Percentiles rank a stretch among this genome's conserved stretches.
Conservation (phyloP, 257 asterid species). For the Lantana camara region DNA sequence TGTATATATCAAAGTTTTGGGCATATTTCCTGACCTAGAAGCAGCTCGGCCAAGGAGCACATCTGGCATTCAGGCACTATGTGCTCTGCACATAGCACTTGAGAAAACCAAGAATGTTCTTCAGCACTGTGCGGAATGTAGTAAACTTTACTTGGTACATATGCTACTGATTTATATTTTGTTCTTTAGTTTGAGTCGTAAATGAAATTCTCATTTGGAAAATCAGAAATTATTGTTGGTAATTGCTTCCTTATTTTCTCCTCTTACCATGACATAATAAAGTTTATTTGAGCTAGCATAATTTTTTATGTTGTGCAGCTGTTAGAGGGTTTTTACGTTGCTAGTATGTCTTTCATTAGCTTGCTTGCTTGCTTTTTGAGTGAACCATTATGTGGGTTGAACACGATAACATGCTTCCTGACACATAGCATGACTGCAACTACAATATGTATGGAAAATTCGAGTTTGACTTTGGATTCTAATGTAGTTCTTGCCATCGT, state of each 20-base stretch:
- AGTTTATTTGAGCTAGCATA: neutral
- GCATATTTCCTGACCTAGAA: slow-evolving; percentile 92
- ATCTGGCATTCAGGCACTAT: slow-evolving; percentile 96
- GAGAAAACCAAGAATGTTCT: slow-evolving; percentile 95
- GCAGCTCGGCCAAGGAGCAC: slow-evolving; percentile 98
- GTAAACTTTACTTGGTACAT: slow-evolving; percentile 96
- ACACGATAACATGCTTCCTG: slow-evolving; percentile 13
- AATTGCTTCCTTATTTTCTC: neutral
- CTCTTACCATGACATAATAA: neutral
- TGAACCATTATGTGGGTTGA: slow-evolving; percentile 7
- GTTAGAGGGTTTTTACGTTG: neutral
- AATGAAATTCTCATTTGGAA: slow-evolving; percentile 7
- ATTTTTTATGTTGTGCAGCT: slow-evolving; percentile 5
- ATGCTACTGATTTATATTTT: neutral
- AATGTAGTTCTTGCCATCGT: neutral
- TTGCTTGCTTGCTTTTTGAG: neutral
- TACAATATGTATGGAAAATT: neutral
- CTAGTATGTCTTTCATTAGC: slow-evolving; percentile 14
- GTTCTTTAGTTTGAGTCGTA: neutral
- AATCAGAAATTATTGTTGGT: slow-evolving; percentile 4
- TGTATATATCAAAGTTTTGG: slow-evolving; percentile 74
- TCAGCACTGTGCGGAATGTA: slow-evolving; percentile 93
- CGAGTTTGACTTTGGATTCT: neutral
- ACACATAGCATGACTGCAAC: slow-evolving; percentile 3
- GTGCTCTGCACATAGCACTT: slow-evolving; percentile 96